A percentile compares a stretch with the other conserved stretches of the same genome.
These are phyloP conservation scores for Marvania coccoides DNA, from an alignment of 139 green algal species.

Conservation along the genomic window DNA sequence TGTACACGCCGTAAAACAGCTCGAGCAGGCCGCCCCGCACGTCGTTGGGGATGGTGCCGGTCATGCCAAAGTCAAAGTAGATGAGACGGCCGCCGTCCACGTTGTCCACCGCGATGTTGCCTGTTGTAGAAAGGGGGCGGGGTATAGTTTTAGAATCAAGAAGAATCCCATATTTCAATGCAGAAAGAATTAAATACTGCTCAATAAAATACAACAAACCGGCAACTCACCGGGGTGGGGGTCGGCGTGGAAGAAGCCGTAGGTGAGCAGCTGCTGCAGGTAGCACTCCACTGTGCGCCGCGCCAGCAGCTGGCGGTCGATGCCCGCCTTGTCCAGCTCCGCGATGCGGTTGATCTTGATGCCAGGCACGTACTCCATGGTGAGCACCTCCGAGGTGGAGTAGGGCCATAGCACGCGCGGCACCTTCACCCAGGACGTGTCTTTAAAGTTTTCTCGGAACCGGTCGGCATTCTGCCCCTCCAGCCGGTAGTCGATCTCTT, in stretches of 20 bases:
- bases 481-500: constrained; percentile 95
- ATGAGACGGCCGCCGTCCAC: constrained; percentile 68
- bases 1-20: constrained; percentile 90
- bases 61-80: constrained; percentile 97
- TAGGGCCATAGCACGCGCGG: constrained; percentile 84
- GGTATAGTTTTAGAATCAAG: too few relatives aligned
- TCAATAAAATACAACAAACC: too few relatives aligned
- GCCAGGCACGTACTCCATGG: constrained; percentile 93
- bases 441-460: constrained; percentile 65
- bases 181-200: too few relatives aligned
- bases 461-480: constrained; percentile 85
- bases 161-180: too few relatives aligned
- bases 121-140: too few relatives aligned
- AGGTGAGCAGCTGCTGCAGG: constrained; percentile 86
- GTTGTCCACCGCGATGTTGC: constrained; percentile 93
- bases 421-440: constrained; percentile 87
- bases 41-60: constrained; percentile 39
- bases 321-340: constrained; percentile 69
- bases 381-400: constrained; percentile 67
- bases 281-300: constrained; percentile 84
- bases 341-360: constrained; percentile 92
- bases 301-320: constrained; percentile 83
- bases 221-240: constrained; percentile 77
- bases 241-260: constrained; percentile 94
- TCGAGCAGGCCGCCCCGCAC: constrained; percentile 83